phyloP scores from a whole-genome alignment of 192 early-diverging fungal species.

The Backusella liffmaniae region DNA sequence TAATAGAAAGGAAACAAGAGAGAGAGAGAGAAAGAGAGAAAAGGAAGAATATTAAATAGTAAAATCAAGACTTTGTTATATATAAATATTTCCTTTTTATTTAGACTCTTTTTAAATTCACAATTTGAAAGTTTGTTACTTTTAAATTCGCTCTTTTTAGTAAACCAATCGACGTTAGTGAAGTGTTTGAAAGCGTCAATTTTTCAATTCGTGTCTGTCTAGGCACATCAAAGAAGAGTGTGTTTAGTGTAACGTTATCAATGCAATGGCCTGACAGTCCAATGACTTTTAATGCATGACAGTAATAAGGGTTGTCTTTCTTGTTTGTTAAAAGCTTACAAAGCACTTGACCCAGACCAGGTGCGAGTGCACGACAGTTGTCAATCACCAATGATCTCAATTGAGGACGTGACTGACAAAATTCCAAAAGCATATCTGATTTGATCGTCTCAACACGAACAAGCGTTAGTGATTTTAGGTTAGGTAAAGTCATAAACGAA shows the following conservation, averaged over 20 bases:
- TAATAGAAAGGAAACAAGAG: not conserved
- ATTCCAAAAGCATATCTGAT: not conserved
- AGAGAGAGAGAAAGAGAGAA: not conserved
- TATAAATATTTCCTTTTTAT: constrained; percentile 4
- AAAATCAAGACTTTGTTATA: not conserved
- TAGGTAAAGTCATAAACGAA: not conserved
- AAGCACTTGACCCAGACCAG: not conserved
- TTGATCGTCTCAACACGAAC: not conserved
- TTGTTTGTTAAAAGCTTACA: not conserved
- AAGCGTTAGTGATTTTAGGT: not conserved
- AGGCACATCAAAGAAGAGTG: not conserved
- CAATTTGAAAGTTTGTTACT: not conserved
- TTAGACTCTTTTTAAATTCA: not conserved
- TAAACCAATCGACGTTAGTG: not conserved
- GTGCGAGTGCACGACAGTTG: not conserved
- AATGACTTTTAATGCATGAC: not conserved
- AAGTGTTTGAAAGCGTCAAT: not conserved
- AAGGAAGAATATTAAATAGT: not conserved
- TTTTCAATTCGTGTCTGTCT: not conserved
- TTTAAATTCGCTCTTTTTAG: not conserved
- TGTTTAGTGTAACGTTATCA: not conserved
- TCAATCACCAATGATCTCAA: not conserved
- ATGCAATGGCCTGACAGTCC: not conserved
- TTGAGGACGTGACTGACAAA: not conserved
- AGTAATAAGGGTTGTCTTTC: not conserved